A percentile compares a stretch with the other conserved stretches of the same genome.
phyloP scores from a whole-genome alignment of 257 asterid species.

The Scutellaria galericulata region DNA sequence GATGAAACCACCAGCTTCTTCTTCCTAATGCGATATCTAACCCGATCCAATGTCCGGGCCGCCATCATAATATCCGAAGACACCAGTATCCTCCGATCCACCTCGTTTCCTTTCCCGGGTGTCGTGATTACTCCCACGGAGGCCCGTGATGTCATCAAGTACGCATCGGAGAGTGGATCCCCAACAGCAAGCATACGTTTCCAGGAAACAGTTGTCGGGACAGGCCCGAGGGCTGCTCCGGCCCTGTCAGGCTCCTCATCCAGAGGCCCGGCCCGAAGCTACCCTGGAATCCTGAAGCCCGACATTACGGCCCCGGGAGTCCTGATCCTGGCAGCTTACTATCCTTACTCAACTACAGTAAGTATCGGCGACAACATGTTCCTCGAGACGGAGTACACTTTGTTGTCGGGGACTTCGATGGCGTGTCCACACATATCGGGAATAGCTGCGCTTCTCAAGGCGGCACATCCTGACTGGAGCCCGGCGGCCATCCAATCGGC shows the following conservation, averaged over 20 bases:
- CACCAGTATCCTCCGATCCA: slow-evolving; percentile 21
- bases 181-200: slow-evolving; percentile 43
- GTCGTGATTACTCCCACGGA: slow-evolving; percentile 40
- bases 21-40: slow-evolving; percentile 10
- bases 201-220: slow-evolving; percentile 45
- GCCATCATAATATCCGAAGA: slow-evolving; percentile 41
- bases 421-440: slow-evolving; percentile 57
- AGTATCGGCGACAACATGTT: slow-evolving; percentile 33
- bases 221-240: slow-evolving; percentile 45
- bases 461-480: slow-evolving; percentile 52
- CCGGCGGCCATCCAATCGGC: slow-evolving; percentile 52
- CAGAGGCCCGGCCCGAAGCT: slow-evolving; percentile 44
- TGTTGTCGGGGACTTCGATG: slow-evolving; percentile 50
- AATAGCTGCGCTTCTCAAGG: slow-evolving; percentile 47
- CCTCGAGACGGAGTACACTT: slow-evolving; percentile 33
- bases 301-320: slow-evolving; percentile 53
- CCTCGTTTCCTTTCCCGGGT: slow-evolving; percentile 38
- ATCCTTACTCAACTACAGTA: slow-evolving; percentile 22
- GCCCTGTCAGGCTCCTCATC: slow-evolving; percentile 40
- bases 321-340: slow-evolving; percentile 40
- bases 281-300: slow-evolving; percentile 43
- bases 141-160: slow-evolving; percentile 33
- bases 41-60: slow-evolving; percentile 33
- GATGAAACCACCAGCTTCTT: slow-evolving; percentile 7
- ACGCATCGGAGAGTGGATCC: neutral